Percentiles rank a stretch among this genome's conserved stretches.
Evolutionary conservation across 371 early-diverging fungal genomes (phyloP).

Genomic region (Syncephalastrum sp.): DNA sequence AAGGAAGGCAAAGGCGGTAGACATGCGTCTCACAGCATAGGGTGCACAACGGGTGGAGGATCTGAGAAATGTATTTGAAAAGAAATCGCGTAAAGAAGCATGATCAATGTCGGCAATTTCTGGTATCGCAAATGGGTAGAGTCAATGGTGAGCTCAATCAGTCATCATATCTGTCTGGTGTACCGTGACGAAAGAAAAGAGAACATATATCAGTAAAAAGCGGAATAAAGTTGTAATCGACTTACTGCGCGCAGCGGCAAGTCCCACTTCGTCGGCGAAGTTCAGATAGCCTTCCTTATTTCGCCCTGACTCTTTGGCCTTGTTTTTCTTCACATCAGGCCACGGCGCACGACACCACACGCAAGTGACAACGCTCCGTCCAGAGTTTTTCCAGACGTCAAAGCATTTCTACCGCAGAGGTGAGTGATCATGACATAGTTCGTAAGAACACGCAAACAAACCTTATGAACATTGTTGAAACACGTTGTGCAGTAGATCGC

Average conservation of each 20-base stretch:
- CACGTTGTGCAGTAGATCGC: background rate
- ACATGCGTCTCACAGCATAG: too few species aligned
- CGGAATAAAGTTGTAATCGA: too few species aligned
- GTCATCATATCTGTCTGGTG: too few species aligned
- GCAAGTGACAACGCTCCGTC: background rate
- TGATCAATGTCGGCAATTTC: too few species aligned
- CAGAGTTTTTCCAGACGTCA: background rate
- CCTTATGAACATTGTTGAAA: conserved; percentile 5
- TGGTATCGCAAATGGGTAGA: too few species aligned
- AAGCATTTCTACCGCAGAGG: background rate
- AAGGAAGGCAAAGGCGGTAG: too few species aligned
- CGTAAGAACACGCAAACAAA: background rate
- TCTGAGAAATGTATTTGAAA: too few species aligned
- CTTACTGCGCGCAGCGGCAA: background rate
- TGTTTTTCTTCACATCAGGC: background rate
- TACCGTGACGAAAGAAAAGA: too few species aligned
- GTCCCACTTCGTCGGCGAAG: background rate
- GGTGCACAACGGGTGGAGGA: too few species aligned
- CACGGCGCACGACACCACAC: conserved; percentile 6
- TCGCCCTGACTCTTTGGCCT: background rate
- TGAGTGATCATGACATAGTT: background rate
- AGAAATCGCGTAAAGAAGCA: too few species aligned
- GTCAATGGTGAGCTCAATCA: too few species aligned
- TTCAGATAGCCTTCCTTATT: conserved; percentile 2
- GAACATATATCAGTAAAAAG: too few species aligned